phyloP scores from a whole-genome alignment of 371 early-diverging fungal species.

The Mucor lusitanicus region DNA sequence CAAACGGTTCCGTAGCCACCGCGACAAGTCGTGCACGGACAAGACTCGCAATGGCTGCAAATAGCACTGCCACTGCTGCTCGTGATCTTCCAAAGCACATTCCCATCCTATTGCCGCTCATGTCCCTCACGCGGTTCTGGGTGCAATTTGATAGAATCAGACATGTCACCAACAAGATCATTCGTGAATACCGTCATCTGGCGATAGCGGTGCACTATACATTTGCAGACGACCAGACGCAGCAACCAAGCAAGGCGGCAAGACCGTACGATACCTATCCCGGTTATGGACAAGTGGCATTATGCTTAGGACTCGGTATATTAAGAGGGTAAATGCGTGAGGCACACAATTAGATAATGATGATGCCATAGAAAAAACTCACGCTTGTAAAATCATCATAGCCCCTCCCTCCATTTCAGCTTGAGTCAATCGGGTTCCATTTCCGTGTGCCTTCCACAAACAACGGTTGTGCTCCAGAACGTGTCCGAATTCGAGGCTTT shows the following conservation, averaged over 20 bases:
- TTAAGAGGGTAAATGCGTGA: slow-evolving; percentile 50
- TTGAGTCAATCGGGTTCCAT: slow-evolving; percentile 43
- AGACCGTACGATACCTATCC: slow-evolving; percentile 32
- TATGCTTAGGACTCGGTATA: slow-evolving; percentile 35
- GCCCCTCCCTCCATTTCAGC: slow-evolving; percentile 32
- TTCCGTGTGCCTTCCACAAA: slow-evolving; percentile 44
- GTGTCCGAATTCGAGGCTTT: slow-evolving; percentile 47
- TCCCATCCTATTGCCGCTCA: slow-evolving; percentile 35
- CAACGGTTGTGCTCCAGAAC: slow-evolving; percentile 40
- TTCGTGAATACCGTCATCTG: slow-evolving; percentile 34
- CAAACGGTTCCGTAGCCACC: not conserved
- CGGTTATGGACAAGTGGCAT: slow-evolving; percentile 30
- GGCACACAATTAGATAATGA: not conserved
- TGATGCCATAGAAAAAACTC: not conserved
- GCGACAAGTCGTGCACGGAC: not conserved
- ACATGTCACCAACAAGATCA: slow-evolving; percentile 29
- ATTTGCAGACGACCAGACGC: slow-evolving; percentile 3
- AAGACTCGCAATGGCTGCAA: not conserved
- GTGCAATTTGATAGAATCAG: slow-evolving; percentile 47
- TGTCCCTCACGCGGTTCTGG: slow-evolving; percentile 45
- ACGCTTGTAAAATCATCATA: slow-evolving; percentile 3
- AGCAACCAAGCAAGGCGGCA: not conserved
- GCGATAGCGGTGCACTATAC: slow-evolving; percentile 41
- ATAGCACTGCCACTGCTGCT: not conserved
- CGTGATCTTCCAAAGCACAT: slow-evolving; percentile 25